A percentile compares a stretch with the other conserved stretches of the same genome.
Conservation (phyloP, 2,329 filamentous ascomycete genomes). For the Colletotrichum sp. region DNA sequence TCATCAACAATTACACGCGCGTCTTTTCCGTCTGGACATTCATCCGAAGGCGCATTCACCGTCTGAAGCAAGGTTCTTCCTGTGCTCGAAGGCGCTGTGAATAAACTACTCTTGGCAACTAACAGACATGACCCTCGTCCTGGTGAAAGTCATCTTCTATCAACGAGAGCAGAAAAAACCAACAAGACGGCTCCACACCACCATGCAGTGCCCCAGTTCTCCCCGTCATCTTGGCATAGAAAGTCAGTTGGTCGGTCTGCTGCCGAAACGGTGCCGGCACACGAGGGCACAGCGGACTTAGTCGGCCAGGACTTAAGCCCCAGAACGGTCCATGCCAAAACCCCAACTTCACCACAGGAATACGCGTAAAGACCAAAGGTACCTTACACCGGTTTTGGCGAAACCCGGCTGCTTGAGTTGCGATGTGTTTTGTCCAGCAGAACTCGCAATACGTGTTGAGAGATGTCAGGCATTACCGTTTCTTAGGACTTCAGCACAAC, state of each 20-base stretch:
- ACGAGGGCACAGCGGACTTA: conserved; percentile 3
- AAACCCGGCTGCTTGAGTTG: not conserved
- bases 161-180: not conserved
- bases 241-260: not conserved
- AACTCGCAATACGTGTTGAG: not conserved
- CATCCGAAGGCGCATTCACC: not conserved
- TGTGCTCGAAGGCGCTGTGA: not conserved
- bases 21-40: not conserved
- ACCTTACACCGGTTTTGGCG: not conserved
- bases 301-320: conserved; percentile 18
- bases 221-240: conserved; percentile 13
- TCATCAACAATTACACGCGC: not conserved
- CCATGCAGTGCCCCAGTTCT: not conserved
- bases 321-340: not conserved
- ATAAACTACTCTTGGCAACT: conserved; percentile 20
- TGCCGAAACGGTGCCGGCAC: conserved; percentile 8
- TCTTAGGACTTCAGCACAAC: not conserved
- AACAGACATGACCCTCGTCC: not conserved
- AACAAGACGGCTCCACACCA: not conserved
- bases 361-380: not conserved
- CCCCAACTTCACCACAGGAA: not conserved
- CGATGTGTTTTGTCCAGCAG: not conserved
- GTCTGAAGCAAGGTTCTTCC: not conserved
- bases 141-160: not conserved
- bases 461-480: not conserved